Base-by-base conservation (phyloP, 2,329 filamentous ascomycete genomes). In the Botrytis squamosa region DNA sequence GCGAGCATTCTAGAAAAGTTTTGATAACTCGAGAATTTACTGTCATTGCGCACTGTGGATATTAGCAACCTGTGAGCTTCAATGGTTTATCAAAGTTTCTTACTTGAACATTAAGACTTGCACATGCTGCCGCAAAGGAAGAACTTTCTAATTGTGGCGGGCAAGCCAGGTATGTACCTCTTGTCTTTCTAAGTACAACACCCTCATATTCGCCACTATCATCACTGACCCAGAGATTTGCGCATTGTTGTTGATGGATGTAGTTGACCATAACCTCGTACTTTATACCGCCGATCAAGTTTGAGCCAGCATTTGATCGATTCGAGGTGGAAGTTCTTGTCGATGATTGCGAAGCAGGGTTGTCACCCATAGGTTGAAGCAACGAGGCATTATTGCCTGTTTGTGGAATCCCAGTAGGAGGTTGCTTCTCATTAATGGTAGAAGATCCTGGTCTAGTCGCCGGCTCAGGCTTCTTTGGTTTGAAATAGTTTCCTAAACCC, bases 211-310 rank as follows among this genome's bases (percentile, higher is more conserved):
- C 88, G 20, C 90, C 91, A 67, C 86, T 90, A 52, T 87, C 88
- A 77, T 93, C 90, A 46, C 88, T 89, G 33, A 94, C 89, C 92
- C 92, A 94, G 49, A 93, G 86, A 75, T 89, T 88, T 20, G 88
- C 88, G 79, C 91, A 93, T 83, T 94, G 92, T 81, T 94, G 91
- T 81, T 94, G 92, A 82, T 93, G 93, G 40, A 95, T 85, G 81
- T 93, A 93, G 83, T 93, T 94, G 75, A 93, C 91, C 92, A 94
- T 94, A 75, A 94, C 91, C 82, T 94, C 92, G 79, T 93, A 90
- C 82, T 92, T 93, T 82, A 93, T 92, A 75, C 93, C 91, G 74
- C 93, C 90, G 18, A 92, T 82, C 74, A 91, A 86, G 73, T 86
- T 82, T 57, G 87, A 88, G 79, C 86, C 89, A 66, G 82, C 82